Conservation (phyloP, 305 asterid genomes). For the Fraxinus sp. region DNA sequence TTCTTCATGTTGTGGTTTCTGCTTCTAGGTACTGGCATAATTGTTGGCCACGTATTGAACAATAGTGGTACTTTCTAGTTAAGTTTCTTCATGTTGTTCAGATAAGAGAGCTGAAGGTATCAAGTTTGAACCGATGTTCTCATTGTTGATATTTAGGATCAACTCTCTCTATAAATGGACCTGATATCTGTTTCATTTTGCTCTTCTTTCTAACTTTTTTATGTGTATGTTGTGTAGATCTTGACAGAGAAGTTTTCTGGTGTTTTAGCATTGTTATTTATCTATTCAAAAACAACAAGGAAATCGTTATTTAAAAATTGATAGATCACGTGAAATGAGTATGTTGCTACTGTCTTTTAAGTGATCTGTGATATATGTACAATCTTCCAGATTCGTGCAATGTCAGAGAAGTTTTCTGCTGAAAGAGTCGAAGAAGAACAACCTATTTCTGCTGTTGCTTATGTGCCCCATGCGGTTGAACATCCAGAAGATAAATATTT, state of each 20-base stretch:
- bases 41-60: background rate
- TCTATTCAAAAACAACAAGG: background rate
- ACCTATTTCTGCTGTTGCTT: slow-evolving; percentile 21
- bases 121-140: background rate
- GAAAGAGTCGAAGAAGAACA: slow-evolving; percentile 25
- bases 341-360: background rate
- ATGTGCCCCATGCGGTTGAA: background rate
- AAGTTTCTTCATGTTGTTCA: background rate
- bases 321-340: background rate
- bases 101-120: background rate
- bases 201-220: background rate
- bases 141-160: background rate
- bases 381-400: slow-evolving; percentile 33
- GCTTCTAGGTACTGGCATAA: background rate
- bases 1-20: background rate
- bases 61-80: background rate
- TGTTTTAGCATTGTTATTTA: background rate
- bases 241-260: background rate
- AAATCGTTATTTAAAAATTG: background rate
- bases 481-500: slow-evolving; percentile 26
- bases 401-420: slow-evolving; percentile 31
- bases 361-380: background rate
- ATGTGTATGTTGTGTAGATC: background rate
- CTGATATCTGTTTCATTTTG: background rate
- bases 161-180: background rate